Base-by-base conservation (phyloP, 1,139 yeast genomes). In the Geotrichum bryndzae region DNA sequence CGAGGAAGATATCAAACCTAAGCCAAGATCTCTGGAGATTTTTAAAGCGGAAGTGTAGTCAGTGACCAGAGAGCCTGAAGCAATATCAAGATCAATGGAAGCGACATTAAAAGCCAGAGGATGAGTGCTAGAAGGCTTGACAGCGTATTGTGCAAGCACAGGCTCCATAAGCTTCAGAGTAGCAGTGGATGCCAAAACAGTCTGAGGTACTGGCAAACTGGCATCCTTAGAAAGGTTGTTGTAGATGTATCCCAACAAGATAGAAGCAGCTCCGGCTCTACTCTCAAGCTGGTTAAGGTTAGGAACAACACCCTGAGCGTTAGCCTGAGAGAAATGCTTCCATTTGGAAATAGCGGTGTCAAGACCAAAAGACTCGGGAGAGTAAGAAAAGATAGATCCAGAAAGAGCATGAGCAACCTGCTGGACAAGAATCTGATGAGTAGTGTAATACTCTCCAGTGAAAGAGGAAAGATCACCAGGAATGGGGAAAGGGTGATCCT, bases 211-310 rank as follows among this genome's bases (percentile, higher is more conserved):
- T 29, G 69, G 68, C 35, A 64, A 55, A 8, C 61, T 65, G 35
- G 64, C 35, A 22, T 52, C 57, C 4, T 56, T 25, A n/a, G 46
- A 46, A 31, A 29, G 52, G 61, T 66, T 66, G 61, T 68, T 81
- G 57, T 72, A 77, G 67, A 85, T 76, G 76, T 86, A 91, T 31
- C 97, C 98, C 62, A 89, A 78, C 59, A 94, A 80, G 52, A 90
- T 83, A 67, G 85, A 82, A 55, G 94, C 89, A 41, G 97, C 96
- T 68, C 97, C 98, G 1, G 88, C 79, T 73, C 97, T 84, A 56
- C 90, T 83, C 72, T 91, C 91, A 64, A 90, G 81, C 69, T 80
- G 79, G 73, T 81, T 80, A 69, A 83, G 76, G 62, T 78, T 79
- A 54, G 90, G 92, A 60, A 83, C 83, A 53, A 74, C 76, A 22